Conservation (phyloP, 345 rosid genomes). For the Raphanus raphanistrum region DNA sequence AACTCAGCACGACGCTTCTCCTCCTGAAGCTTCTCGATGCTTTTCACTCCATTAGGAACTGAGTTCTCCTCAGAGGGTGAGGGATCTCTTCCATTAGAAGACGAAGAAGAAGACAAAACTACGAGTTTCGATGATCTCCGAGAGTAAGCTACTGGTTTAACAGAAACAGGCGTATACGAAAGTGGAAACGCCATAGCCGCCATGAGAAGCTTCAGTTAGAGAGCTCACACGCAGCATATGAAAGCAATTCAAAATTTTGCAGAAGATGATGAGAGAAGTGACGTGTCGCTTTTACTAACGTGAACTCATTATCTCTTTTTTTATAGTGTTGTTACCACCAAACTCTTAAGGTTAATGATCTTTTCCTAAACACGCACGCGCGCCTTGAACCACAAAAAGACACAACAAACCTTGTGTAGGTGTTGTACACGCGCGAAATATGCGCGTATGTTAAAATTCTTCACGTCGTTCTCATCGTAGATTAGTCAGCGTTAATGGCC, state of each 20-base stretch:
- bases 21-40: constrained; percentile 48
- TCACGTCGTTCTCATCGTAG: neutral
- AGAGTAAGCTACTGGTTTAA: constrained; percentile 32
- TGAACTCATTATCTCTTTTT: neutral
- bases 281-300: neutral
- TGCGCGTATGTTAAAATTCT: neutral
- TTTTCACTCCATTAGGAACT: constrained; percentile 43
- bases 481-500: neutral
- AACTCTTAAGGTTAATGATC: neutral
- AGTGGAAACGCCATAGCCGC: constrained; percentile 37
- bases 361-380: neutral
- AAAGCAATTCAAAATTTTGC: neutral
- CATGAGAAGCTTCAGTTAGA: constrained; percentile 7
- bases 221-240: neutral
- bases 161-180: constrained; percentile 20
- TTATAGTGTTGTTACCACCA: neutral
- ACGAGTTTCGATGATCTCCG: constrained; percentile 29
- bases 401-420: neutral
- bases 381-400: neutral
- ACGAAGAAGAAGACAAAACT: constrained; percentile 39
- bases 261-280: neutral
- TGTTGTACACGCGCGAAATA: neutral
- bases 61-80: constrained; percentile 47
- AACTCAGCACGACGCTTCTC: constrained; percentile 75
- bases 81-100: constrained; percentile 66